Evolutionary conservation across 2,329 filamentous ascomycete species (phyloP).

Genomic region (Colletotrichum cereale): DNA sequence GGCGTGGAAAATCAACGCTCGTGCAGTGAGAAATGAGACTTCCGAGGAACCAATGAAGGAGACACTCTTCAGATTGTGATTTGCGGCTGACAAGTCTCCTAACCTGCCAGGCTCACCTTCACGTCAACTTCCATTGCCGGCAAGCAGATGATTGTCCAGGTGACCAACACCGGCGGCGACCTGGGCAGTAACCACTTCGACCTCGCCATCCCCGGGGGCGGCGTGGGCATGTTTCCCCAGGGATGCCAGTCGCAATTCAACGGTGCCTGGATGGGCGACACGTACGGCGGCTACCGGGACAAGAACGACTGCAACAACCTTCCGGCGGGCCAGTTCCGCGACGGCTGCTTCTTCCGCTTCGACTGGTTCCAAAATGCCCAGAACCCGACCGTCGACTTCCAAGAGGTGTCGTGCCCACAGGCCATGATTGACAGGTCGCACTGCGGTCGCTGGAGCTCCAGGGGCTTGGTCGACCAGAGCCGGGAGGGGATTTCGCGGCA

Average conservation of each 20-base stretch:
- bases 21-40: neutral
- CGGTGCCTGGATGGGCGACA: constrained; percentile 57
- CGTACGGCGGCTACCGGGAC: constrained; percentile 68
- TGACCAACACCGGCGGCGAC: constrained; percentile 73
- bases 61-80: neutral
- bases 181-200: constrained; percentile 71
- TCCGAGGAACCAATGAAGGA: neutral
- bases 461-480: neutral
- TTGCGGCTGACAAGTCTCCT: constrained; percentile 55
- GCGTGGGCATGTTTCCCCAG: constrained; percentile 63
- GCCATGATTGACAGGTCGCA: constrained; percentile 58
- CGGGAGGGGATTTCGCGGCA: neutral
- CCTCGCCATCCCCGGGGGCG: constrained; percentile 67
- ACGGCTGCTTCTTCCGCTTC: constrained; percentile 72
- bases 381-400: constrained; percentile 67
- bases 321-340: constrained; percentile 62
- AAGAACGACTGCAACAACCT: constrained; percentile 64
- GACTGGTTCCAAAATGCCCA: constrained; percentile 72
- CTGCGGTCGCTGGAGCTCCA: constrained; percentile 45
- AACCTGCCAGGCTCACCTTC: constrained; percentile 68
- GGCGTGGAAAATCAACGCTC: neutral
- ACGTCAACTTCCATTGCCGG: constrained; percentile 64
- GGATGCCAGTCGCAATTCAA: constrained; percentile 64
- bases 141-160: constrained; percentile 75
- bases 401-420: constrained; percentile 67